Conservation (phyloP, 2,329 filamentous ascomycete genomes). For the Trichoderma endophyticum region DNA sequence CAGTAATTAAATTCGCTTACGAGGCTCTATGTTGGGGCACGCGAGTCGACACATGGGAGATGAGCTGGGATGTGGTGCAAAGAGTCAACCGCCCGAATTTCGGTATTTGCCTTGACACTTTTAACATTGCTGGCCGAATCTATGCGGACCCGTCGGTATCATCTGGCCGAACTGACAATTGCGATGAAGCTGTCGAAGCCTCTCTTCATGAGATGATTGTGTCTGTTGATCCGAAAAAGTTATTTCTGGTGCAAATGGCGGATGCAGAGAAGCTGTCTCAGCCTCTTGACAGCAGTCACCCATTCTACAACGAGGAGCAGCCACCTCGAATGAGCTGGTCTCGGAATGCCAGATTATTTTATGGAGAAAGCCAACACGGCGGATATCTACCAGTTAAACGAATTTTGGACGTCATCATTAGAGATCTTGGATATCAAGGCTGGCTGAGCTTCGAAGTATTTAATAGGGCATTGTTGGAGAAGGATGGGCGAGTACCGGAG, state of each 20-base stretch:
- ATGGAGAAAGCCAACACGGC: constrained; percentile 54
- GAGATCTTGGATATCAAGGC: constrained; percentile 62
- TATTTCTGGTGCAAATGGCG: constrained; percentile 75
- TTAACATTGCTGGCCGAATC: constrained; percentile 70
- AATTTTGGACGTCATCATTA: constrained; percentile 59
- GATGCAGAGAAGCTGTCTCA: constrained; percentile 63
- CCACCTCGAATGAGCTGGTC: constrained; percentile 70
- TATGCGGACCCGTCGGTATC: constrained; percentile 63
- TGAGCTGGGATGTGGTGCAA: constrained; percentile 64
- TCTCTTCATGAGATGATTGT: constrained; percentile 55
- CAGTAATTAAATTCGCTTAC: constrained; percentile 66
- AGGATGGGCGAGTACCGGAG: constrained; percentile 61
- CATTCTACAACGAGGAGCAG: constrained; percentile 35
- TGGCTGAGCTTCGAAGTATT: constrained; percentile 74
- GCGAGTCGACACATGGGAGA: constrained; percentile 67
- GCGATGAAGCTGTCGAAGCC: constrained; percentile 50
- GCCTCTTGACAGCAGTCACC: constrained; percentile 54
- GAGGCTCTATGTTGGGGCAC: constrained; percentile 74
- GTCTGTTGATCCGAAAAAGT: constrained; percentile 57
- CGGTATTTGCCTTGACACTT: constrained; percentile 73
- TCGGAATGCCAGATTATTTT: constrained; percentile 63
- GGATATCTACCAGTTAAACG: constrained; percentile 66
- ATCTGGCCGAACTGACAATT: constrained; percentile 51
- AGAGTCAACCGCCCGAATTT: constrained; percentile 68
- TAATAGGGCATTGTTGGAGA: constrained; percentile 33